Base-by-base conservation (phyloP, 805 yeast species). In the Wickerhamia fluorescens region DNA sequence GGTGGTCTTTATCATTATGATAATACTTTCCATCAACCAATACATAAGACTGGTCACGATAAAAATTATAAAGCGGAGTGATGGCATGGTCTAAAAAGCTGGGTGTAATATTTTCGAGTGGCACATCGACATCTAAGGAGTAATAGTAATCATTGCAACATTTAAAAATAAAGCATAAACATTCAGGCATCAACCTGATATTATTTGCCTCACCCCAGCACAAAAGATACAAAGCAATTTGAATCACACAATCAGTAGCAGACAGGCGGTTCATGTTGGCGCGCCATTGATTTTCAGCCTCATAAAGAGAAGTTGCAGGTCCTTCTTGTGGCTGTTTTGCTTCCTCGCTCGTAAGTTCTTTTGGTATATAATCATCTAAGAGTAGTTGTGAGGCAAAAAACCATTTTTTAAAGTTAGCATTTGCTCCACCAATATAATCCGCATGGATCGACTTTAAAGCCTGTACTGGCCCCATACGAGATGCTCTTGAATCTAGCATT, bases 141-240 rank as follows among this genome's bases (percentile, higher is more conserved):
- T 70, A 71, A 41, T 68, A 79, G 40, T 68, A 68, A 44, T 81
- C 88, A 27, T 71, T 69, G 28, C 94, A 85, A 42, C 94, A 79
- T 45, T 85, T 83, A 60, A 78, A 85, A 15, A 86, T 72, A 41
- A 87, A 86, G 37, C 94, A 84, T 14, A 86, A 49, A 43, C 94
- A 84, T 47, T 86, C 96, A 0, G 96, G 95, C 75, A 86, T 78
- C 44, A 82, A 86, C 37, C 96, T 65, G 3, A 86, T 49, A 42
- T 84, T 87, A 45, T 82, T 84, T 0, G 95, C 86, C 49, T 86
- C 96, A 1, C 95, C 94, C 96, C 96, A 86, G 37, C 84, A 72
- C 31, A 83, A 51, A 8, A 86, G 61, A 45, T 77, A 87, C 6
- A 86, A 53, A 0, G 83, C 74, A 11, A 86, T 40, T 38, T 86